These are phyloP conservation scores for Phytophthora sp. DNA, from an alignment of 352 stramenopile species.

Conservation along the genomic window DNA sequence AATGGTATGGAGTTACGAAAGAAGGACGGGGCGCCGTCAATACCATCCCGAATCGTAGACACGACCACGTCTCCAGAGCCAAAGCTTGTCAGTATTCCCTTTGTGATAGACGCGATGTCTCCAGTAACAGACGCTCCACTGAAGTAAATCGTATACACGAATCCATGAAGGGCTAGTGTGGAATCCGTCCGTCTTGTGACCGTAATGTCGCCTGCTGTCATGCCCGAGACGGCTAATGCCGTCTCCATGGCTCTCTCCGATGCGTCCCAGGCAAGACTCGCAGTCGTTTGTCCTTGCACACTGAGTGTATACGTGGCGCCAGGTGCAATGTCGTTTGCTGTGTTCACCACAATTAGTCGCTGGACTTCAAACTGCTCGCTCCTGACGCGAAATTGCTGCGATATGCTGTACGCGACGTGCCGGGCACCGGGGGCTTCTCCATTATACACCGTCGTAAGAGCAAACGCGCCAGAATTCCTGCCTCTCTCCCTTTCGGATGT, in stretches of 20 bases:
- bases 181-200: slow-evolving; percentile 58
- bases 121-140: slow-evolving; percentile 50
- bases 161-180: slow-evolving; percentile 51
- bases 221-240: slow-evolving; percentile 28
- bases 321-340: slow-evolving; percentile 24
- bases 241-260: slow-evolving; percentile 36
- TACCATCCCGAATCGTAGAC: slow-evolving; percentile 40
- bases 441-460: slow-evolving; percentile 50
- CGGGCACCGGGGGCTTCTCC: slow-evolving; percentile 48
- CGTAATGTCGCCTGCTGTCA: slow-evolving; percentile 44
- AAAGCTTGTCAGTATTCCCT: slow-evolving; percentile 35
- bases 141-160: slow-evolving; percentile 80
- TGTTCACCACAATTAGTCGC: slow-evolving; percentile 58
- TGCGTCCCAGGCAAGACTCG: slow-evolving; percentile 61
- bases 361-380: slow-evolving; percentile 77
- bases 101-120: slow-evolving; percentile 34
- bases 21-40: slow-evolving; percentile 42
- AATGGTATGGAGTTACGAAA: slow-evolving; percentile 57
- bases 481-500: slow-evolving; percentile 34
- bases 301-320: slow-evolving; percentile 53
- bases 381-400: slow-evolving; percentile 74
- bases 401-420: slow-evolving; percentile 65
- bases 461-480: slow-evolving; percentile 41
- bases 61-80: slow-evolving; percentile 41
- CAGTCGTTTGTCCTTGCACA: slow-evolving; percentile 33